Conservation (phyloP, 192 early-diverging fungal genomes). For the Linnemannia exigua region DNA sequence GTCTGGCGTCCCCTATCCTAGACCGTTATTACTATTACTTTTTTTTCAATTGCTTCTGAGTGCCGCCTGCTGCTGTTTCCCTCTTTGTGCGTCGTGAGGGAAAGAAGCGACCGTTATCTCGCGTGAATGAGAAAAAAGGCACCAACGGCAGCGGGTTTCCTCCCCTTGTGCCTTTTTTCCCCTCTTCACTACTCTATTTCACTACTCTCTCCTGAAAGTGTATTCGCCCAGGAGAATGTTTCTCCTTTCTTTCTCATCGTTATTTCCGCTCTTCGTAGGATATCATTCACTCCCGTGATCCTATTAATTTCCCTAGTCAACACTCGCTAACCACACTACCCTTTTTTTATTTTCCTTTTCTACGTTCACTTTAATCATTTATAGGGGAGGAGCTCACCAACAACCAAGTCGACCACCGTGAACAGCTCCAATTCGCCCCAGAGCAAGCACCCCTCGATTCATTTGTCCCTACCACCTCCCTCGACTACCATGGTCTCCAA, state of each 20-base stretch:
- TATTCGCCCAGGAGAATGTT: background rate
- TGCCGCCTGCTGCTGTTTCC: background rate
- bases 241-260: background rate
- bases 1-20: too few species aligned
- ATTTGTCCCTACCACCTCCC: constrained; percentile 28
- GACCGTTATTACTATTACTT: too few species aligned
- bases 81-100: background rate
- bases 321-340: background rate
- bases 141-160: background rate
- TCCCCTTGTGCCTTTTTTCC: background rate
- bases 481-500: constrained; percentile 61
- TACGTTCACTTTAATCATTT: background rate
- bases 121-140: background rate
- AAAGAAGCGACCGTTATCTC: background rate
- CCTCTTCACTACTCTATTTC: background rate
- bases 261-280: background rate
- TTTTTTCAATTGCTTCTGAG: too few species aligned
- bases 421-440: constrained; percentile 72
- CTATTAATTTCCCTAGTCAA: too few species aligned
- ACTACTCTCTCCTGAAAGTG: background rate
- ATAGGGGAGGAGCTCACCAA: constrained; percentile 48
- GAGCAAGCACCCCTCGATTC: constrained; percentile 38
- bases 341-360: too few species aligned
- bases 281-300: background rate
- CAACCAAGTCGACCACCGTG: constrained; percentile 55